Conservation (phyloP, 805 yeast genomes). For the Sugiyamaella floridensis region DNA sequence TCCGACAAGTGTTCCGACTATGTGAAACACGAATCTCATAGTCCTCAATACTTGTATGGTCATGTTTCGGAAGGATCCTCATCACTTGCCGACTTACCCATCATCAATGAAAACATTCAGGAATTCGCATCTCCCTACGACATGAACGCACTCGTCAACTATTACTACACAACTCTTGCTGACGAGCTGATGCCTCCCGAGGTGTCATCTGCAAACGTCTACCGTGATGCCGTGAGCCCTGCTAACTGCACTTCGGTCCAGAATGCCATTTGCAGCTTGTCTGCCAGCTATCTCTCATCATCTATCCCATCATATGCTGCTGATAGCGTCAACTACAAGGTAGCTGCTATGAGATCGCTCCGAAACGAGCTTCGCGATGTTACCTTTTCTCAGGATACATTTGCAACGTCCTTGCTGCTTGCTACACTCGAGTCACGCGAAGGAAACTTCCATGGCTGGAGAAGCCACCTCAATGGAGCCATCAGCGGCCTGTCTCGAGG, state of each 20-base stretch:
- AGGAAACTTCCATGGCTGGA: constrained; percentile 13
- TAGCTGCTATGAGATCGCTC: constrained; percentile 9
- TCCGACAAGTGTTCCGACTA: background rate
- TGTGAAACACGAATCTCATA: background rate
- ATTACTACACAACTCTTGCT: constrained; percentile 8
- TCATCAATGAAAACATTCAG: background rate
- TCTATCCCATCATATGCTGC: constrained; percentile 5
- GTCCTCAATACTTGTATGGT: background rate
- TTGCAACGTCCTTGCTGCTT: constrained; percentile 12
- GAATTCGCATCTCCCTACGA: background rate
- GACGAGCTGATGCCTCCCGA: constrained; percentile 9
- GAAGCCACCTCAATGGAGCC: constrained; percentile 16
- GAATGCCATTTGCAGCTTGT: constrained; percentile 14
- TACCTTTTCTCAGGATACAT: constrained; percentile 8
- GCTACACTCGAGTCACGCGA: constrained; percentile 14
- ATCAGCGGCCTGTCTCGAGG: constrained; percentile 1
- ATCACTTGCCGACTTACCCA: background rate
- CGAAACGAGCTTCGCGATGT: constrained; percentile 1
- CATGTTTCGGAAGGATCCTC: background rate
- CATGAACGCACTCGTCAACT: constrained; percentile 6
- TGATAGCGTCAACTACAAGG: constrained; percentile 10
- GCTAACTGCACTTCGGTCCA: constrained; percentile 6
- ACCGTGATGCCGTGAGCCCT: constrained; percentile 11
- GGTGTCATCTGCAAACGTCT: constrained; percentile 8
- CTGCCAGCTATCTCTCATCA: constrained; percentile 12